A percentile compares a stretch with the other conserved stretches of the same genome.
These are phyloP conservation scores for Beauveria sp. DNA, from an alignment of 2,329 filamentous ascomycete species.

Conservation along the genomic window DNA sequence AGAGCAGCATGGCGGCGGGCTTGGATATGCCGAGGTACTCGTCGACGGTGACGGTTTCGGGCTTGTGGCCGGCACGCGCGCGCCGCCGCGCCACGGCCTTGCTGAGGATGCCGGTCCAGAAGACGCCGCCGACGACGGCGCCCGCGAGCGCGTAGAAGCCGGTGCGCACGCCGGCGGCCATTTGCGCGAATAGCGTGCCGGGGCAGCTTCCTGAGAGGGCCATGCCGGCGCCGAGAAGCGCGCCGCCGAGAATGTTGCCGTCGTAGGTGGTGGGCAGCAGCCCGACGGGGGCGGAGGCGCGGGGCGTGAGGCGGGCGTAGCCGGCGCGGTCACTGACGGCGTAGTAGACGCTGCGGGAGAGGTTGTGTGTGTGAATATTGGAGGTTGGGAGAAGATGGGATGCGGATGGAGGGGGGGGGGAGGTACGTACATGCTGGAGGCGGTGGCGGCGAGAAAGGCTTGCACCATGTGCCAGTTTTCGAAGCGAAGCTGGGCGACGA, in stretches of 20 bases:
- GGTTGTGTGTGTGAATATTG: no score
- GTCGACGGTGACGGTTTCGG: constrained; percentile 28
- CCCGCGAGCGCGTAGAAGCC: constrained; percentile 48
- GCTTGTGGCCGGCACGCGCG: constrained; percentile 19
- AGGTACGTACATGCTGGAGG: constrained; percentile 49
- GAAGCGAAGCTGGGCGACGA: constrained; percentile 53
- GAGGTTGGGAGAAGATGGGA: not conserved
- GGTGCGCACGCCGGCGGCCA: constrained; percentile 43
- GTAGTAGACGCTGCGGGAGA: constrained; percentile 34
- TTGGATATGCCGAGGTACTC: constrained; percentile 34
- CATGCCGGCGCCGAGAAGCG: constrained; percentile 58
- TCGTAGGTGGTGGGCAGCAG: constrained; percentile 50
- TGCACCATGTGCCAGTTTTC: constrained; percentile 59
- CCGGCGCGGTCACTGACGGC: constrained; percentile 35
- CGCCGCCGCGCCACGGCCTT: constrained; percentile 24
- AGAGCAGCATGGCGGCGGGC: constrained; percentile 28
- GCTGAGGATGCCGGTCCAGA: constrained; percentile 39
- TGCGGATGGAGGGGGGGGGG: not conserved
- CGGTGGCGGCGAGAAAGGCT: constrained; percentile 55
- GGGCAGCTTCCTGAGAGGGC: constrained; percentile 57
- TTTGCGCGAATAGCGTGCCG: constrained; percentile 55
- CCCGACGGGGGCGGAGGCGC: constrained; percentile 43
- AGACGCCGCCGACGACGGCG: constrained; percentile 46
- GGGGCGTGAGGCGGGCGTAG: constrained; percentile 37
- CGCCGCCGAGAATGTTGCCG: constrained; percentile 57